phyloP scores from a whole-genome alignment of 495 filamentous ascomycete species.

The Neurospora sublineolata region DNA sequence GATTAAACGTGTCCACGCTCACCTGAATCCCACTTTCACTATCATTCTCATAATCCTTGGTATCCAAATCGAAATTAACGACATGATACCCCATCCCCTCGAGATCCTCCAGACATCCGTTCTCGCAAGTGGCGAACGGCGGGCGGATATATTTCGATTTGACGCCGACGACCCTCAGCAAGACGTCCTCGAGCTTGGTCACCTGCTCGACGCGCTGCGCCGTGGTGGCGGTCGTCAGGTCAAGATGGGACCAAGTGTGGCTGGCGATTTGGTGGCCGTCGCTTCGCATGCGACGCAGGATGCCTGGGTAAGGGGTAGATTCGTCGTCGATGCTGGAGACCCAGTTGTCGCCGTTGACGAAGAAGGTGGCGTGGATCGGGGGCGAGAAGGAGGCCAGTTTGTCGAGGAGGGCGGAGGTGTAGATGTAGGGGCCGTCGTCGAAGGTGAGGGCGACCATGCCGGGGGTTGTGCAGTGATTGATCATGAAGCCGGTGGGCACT shows the following conservation, averaged over 20 bases:
- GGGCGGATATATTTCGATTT: slow-evolving; percentile 34
- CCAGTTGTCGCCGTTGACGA: slow-evolving; percentile 58
- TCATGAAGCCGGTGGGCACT: slow-evolving; percentile 20
- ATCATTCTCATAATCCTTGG: slow-evolving; percentile 28
- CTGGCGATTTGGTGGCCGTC: slow-evolving; percentile 23
- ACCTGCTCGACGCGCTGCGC: slow-evolving; percentile 17
- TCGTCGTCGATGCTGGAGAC: slow-evolving; percentile 40
- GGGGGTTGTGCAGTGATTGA: slow-evolving; percentile 48
- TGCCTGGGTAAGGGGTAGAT: slow-evolving; percentile 22
- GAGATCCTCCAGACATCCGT: slow-evolving; percentile 18
- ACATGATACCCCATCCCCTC: slow-evolving; percentile 28
- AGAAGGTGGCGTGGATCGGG: slow-evolving; percentile 55
- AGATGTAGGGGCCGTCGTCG: slow-evolving; percentile 34
- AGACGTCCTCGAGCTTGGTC: slow-evolving; percentile 14
- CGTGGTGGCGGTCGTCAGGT: slow-evolving; percentile 15
- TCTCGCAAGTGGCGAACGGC: slow-evolving; percentile 25
- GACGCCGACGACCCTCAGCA: slow-evolving; percentile 23
- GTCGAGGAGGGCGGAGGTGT: slow-evolving; percentile 22
- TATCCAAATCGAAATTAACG: slow-evolving; percentile 32
- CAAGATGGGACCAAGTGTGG: slow-evolving; percentile 29
- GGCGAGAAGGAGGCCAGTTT: slow-evolving; percentile 25
- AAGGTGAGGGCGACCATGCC: slow-evolving; percentile 32
- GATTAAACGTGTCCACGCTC: slow-evolving; percentile 16
- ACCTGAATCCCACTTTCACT: slow-evolving; percentile 7
- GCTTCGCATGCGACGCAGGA: slow-evolving; percentile 19